A percentile compares a stretch with the other conserved stretches of the same genome.
phyloP scores from a whole-genome alignment of 352 stramenopile genomes.

The Pilasporangium apinafurcum region DNA sequence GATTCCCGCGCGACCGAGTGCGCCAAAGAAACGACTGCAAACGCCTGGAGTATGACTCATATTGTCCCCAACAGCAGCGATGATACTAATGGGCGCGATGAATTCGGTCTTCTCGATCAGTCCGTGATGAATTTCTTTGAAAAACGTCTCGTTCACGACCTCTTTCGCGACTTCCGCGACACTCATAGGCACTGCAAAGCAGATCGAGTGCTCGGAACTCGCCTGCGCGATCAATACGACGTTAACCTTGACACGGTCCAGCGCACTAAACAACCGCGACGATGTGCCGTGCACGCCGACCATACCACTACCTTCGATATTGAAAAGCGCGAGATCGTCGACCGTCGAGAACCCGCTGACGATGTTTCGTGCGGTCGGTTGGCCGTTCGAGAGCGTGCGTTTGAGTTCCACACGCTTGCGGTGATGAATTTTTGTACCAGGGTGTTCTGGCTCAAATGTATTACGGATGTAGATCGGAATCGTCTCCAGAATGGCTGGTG shows the following conservation, averaged over 20 bases:
- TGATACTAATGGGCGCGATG: conserved; percentile 90
- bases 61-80: conserved; percentile 93
- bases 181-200: conserved; percentile 88
- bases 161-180: conserved; percentile 60
- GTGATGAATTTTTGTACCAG: conserved; percentile 75
- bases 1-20: conserved; percentile 90
- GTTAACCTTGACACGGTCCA: conserved; percentile 91
- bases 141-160: conserved; percentile 79
- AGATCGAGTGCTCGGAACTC: conserved; percentile 94
- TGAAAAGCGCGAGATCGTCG: conserved; percentile 93
- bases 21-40: conserved; percentile 91
- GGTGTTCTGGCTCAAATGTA: conserved; percentile 90
- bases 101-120: conserved; percentile 81
- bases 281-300: conserved; percentile 92
- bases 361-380: conserved; percentile 57
- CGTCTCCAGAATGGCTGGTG: conserved; percentile 74
- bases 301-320: conserved; percentile 94
- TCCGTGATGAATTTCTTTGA: conserved; percentile 84
- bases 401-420: conserved; percentile 51
- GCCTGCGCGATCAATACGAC: conserved; percentile 94
- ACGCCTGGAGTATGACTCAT: conserved; percentile 92
- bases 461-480: conserved; percentile 98
- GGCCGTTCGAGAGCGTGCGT: conserved; percentile 53
- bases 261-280: conserved; percentile 87
- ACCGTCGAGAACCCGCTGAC: conserved; percentile 90